Conservation (phyloP, 169 alveolate genomes). For the Plasmodium malariae region DNA sequence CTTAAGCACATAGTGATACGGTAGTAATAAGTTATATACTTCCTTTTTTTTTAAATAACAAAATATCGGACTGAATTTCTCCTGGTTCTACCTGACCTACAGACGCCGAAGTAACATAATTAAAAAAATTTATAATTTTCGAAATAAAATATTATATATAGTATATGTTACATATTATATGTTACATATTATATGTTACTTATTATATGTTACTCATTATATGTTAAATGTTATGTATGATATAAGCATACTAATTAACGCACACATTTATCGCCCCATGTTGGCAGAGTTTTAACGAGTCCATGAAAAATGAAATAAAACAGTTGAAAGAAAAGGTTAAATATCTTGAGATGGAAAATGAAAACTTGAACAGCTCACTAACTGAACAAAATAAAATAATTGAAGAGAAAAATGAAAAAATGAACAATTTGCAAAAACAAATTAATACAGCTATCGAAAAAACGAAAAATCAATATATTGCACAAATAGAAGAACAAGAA, state of each 20-base stretch:
- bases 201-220: no score
- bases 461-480: constrained; percentile 46
- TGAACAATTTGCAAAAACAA: constrained; percentile 54
- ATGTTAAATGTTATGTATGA: no score
- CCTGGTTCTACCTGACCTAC: no score
- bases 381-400: constrained; percentile 50
- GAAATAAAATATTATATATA: not conserved
- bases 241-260: no score
- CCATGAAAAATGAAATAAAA: constrained; percentile 62
- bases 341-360: constrained; percentile 70
- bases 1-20: no score
- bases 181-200: no score
- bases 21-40: no score
- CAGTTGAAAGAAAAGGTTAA: constrained; percentile 67
- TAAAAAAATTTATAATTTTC: not conserved
- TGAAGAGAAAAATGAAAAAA: constrained; percentile 42
- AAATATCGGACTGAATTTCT: no score
- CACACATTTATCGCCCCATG: not conserved
- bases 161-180: no score
- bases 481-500: constrained; percentile 76
- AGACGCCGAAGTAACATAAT: not conserved
- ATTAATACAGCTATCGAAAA: constrained; percentile 54
- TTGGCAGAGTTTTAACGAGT: constrained; percentile 24
- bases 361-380: constrained; percentile 43
- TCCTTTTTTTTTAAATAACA: not conserved